Base-by-base conservation (phyloP, 306 rosid genomes). In the Elaeagnus macrophylla region DNA sequence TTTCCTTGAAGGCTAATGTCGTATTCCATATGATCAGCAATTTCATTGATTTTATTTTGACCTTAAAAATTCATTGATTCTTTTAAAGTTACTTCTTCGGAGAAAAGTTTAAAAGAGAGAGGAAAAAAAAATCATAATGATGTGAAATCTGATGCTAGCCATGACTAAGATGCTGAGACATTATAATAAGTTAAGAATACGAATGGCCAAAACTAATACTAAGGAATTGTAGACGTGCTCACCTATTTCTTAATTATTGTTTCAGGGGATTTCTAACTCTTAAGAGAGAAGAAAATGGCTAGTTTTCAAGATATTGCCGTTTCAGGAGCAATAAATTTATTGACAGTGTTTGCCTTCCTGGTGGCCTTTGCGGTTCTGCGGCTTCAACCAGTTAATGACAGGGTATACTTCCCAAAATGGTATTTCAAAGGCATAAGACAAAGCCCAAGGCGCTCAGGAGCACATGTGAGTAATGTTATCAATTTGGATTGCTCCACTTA, bases 321-420 rank as follows among this genome's bases (percentile, higher is more conserved):
- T 39, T 74, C 97, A 3, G 95, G 91, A 49, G 72, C 80, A 59
- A 79, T 90, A 56, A 90, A 90, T 70, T 53, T 79, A 37, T 38
- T 74, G 60, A 69, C 91, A 14, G 86, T 88, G 10, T 14, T 83
- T 37, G 71, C 76, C 0, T 90, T 86, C 67, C 76, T 86, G 18
- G 54, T 78, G 55, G 91, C 95, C 1, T 90, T 83, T 64, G 97
- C 81, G 1, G 39, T 90, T 20, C 57, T 86, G 54, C 78, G 97
- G 52, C 77, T 90, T 49, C 97, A 90, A 56, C 95, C 97, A 0
- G 54, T 86, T 39, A 90, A 90, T 41, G 97, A 86, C 43, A 67
- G 95, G 51, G 91, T 90, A 42, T 90, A 86, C 73, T 90, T 90
- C 43, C 90, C 97, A 17, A 90, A 90, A 79, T 90, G 97, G 97